Conservation (phyloP, 1,284 basidiomycete genomes). For the Apiotrichum mycotoxinovorans region DNA sequence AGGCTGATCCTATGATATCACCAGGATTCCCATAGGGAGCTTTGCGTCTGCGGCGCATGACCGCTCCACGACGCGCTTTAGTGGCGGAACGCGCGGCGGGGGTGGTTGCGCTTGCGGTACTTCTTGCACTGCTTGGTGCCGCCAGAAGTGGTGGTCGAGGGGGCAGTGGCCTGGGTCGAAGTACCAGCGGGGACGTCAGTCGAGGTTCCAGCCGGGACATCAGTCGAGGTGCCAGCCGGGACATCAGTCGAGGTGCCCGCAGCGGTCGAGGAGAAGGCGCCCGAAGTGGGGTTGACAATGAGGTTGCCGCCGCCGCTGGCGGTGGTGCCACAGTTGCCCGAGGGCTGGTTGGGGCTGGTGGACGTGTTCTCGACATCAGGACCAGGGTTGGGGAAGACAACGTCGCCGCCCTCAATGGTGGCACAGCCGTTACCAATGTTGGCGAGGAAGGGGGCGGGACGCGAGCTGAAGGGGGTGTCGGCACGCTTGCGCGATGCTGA, state of each 20-base stretch:
- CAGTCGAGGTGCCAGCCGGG: too few relatives aligned
- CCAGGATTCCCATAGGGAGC: too few relatives aligned
- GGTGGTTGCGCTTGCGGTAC: background rate
- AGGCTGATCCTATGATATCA: too few relatives aligned
- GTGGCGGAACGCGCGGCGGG: background rate
- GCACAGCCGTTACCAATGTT: constrained; percentile 47
- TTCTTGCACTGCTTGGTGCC: background rate
- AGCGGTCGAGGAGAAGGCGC: too few relatives aligned
- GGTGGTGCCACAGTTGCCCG: background rate
- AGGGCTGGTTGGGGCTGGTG: background rate
- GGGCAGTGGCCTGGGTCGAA: background rate
- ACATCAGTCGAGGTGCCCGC: too few relatives aligned
- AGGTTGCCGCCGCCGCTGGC: background rate
- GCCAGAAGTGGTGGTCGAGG: background rate
- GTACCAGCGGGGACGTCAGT: background rate
- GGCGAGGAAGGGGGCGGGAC: constrained; percentile 48
- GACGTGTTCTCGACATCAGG: constrained; percentile 7
- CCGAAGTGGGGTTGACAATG: background rate
- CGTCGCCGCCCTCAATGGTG: constrained; percentile 28
- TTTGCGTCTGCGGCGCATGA: too few relatives aligned
- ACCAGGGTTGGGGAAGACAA: constrained; percentile 20
- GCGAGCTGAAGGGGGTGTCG: constrained; percentile 10
- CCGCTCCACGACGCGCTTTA: background rate
- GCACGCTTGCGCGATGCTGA: constrained; percentile 24
- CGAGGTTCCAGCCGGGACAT: too few relatives aligned